These are phyloP conservation scores for Lentinula edodes DNA, from an alignment of 768 basidiomycete genomes.

Conservation along the genomic window DNA sequence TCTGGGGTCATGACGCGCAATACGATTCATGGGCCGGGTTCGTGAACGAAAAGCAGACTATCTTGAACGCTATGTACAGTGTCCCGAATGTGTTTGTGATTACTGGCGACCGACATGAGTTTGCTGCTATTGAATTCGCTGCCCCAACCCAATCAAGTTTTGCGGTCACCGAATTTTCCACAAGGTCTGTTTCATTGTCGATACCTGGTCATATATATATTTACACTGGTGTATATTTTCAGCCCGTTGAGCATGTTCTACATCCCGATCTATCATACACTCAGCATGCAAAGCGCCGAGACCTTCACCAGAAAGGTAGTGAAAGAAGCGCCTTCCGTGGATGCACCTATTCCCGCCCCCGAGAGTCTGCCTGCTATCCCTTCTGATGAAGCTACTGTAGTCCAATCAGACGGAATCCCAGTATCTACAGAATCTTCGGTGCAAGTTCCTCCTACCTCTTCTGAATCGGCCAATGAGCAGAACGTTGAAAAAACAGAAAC, in stretches of 20 bases:
- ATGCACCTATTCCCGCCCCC: background rate
- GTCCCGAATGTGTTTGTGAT: slow-evolving; percentile 69
- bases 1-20: slow-evolving; percentile 61
- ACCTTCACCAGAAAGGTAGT: slow-evolving; percentile 28
- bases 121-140: slow-evolving; percentile 63
- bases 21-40: slow-evolving; percentile 70
- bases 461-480: background rate
- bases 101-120: slow-evolving; percentile 76
- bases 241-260: slow-evolving; percentile 69
- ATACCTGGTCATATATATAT: background rate
- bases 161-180: slow-evolving; percentile 58
- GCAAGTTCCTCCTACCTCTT: background rate
- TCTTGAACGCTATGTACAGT: slow-evolving; percentile 53
- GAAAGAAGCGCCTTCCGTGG: background rate
- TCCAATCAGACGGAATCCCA: background rate
- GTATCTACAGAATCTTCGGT: background rate
- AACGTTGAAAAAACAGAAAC: slow-evolving; percentile 13
- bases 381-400: background rate
- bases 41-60: slow-evolving; percentile 47
- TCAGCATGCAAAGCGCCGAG: slow-evolving; percentile 38
- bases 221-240: background rate
- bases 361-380: background rate
- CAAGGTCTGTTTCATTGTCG: slow-evolving; percentile 22
- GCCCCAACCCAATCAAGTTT: slow-evolving; percentile 28
- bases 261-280: slow-evolving; percentile 53